A percentile compares a stretch with the other conserved stretches of the same genome.
Conservation (phyloP, 768 basidiomycete species). For the Boletellus ananiceps region DNA sequence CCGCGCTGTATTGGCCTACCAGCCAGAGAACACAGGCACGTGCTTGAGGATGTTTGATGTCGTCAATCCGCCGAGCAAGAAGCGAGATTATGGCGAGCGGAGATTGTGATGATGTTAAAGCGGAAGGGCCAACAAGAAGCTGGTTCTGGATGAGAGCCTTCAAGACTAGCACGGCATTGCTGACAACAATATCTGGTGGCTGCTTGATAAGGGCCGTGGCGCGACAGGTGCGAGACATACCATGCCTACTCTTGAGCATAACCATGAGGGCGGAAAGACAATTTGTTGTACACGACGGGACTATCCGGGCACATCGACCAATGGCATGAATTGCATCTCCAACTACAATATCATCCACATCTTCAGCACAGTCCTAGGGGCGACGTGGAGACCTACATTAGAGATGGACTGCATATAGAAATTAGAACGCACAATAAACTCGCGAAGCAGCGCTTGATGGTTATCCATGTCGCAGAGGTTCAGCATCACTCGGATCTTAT, state of each 20-base stretch:
- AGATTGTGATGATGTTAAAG: constrained; percentile 28
- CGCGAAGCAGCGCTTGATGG: constrained; percentile 66
- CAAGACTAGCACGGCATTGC: constrained; percentile 77
- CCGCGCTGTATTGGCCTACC: constrained; percentile 79
- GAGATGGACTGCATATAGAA: background rate
- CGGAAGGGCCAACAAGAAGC: constrained; percentile 35
- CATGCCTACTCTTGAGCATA: constrained; percentile 75
- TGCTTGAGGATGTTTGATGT: constrained; percentile 74
- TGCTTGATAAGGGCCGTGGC: constrained; percentile 3
- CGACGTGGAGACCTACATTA: background rate
- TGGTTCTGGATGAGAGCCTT: constrained; percentile 79
- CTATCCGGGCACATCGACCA: constrained; percentile 64
- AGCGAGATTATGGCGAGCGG: constrained; percentile 70
- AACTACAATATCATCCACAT: constrained; percentile 66
- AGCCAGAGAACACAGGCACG: constrained; percentile 90
- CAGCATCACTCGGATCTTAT: constrained; percentile 74
- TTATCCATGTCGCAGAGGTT: constrained; percentile 62
- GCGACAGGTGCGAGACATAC: constrained; percentile 36
- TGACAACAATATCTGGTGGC: constrained; percentile 66
- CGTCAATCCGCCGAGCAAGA: constrained; percentile 73
- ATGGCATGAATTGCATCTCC: constrained; percentile 72
- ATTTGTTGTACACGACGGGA: constrained; percentile 65
- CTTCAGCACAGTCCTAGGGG: constrained; percentile 75
- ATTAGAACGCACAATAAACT: constrained; percentile 66
- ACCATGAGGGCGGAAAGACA: constrained; percentile 72